These are phyloP conservation scores for Prunus davidiana DNA, from an alignment of 306 rosid species.

Conservation along the genomic window DNA sequence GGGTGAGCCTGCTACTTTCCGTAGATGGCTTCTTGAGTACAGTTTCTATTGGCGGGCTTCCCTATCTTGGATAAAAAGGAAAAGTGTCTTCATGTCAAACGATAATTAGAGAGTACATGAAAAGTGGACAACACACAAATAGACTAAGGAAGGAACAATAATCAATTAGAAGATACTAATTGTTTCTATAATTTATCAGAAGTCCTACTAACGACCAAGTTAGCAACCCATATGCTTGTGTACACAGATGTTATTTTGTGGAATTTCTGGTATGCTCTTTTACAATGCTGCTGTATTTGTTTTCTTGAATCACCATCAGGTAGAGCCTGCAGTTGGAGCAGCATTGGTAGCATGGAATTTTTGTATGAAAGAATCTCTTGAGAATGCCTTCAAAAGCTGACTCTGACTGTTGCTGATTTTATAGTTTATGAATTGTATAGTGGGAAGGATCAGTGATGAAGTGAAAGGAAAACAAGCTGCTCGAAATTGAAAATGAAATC, in stretches of 20 bases:
- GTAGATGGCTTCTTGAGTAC: neutral
- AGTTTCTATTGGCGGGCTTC: neutral
- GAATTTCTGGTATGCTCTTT: neutral
- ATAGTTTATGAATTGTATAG: conserved; percentile 31
- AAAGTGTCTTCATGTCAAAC: neutral
- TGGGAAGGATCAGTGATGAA: conserved; percentile 7
- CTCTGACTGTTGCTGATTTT: conserved; percentile 8
- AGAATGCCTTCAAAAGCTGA: conserved; percentile 36
- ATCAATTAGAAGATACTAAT: neutral
- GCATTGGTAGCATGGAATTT: conserved; percentile 91
- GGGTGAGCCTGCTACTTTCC: neutral
- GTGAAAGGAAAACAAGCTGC: conserved; percentile 11
- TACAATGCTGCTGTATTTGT: neutral
- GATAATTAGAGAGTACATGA: neutral
- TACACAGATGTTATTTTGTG: neutral
- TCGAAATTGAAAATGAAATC: neutral
- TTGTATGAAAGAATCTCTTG: conserved; percentile 53
- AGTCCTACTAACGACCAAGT: neutral
- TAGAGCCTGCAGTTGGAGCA: conserved; percentile 94
- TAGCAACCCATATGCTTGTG: neutral
- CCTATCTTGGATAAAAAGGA: neutral
- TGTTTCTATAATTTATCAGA: neutral
- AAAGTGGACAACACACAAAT: neutral
- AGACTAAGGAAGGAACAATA: neutral
- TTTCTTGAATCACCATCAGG: conserved; percentile 41